phyloP scores from a whole-genome alignment of 805 yeast species.

The Pichia californica region DNA sequence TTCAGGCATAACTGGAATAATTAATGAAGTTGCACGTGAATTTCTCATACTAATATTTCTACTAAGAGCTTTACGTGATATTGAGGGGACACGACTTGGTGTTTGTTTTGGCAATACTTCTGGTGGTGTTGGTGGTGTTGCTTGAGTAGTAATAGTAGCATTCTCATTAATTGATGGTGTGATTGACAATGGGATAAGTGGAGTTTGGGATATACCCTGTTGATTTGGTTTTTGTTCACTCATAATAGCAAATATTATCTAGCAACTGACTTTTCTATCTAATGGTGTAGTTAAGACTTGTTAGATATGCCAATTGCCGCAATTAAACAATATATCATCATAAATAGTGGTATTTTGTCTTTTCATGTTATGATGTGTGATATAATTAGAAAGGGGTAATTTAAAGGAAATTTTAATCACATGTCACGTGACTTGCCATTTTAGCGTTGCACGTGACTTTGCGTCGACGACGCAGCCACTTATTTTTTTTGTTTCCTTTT shows the following conservation, averaged over 20 bases:
- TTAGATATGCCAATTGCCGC: too few species aligned
- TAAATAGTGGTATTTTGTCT: too few species aligned
- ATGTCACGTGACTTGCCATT: too few species aligned
- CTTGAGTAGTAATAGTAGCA: too few species aligned
- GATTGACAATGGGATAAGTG: slow-evolving; percentile 2
- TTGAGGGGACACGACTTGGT: not conserved
- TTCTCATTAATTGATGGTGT: slow-evolving; percentile 2
- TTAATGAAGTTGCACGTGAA: slow-evolving; percentile 7
- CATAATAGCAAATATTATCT: not conserved
- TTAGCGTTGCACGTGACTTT: too few species aligned
- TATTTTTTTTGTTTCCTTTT: not conserved
- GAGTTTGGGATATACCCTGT: not conserved
- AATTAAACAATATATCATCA: too few species aligned
- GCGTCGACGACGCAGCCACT: too few species aligned
- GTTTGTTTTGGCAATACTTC: not conserved
- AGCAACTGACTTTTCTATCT: too few species aligned
- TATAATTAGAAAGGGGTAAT: too few species aligned
- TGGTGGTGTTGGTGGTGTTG: not conserved
- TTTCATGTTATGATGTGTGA: too few species aligned
- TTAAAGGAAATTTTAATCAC: too few species aligned
- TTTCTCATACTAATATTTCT: slow-evolving; percentile 1
- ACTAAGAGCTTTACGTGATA: slow-evolving; percentile 1
- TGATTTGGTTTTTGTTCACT: not conserved
- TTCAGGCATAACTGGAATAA: slow-evolving; percentile 4
- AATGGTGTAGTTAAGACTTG: too few species aligned